These are phyloP conservation scores for Nasturtium officinale DNA, from an alignment of 345 rosid genomes.

Conservation along the genomic window DNA sequence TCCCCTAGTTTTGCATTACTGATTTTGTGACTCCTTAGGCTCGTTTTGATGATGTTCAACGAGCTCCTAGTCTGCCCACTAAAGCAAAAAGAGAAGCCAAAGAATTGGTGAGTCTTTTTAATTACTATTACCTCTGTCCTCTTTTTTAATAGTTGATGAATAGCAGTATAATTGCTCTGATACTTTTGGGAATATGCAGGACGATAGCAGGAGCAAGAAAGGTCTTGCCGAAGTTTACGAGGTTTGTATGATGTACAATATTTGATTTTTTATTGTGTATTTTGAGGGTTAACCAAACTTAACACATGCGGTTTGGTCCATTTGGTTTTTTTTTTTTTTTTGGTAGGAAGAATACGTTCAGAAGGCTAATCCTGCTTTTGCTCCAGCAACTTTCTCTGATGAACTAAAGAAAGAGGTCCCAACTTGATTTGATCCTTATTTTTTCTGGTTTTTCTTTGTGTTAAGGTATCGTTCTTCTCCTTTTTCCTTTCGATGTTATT, in stretches of 20 bases:
- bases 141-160: not conserved
- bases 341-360: constrained; percentile 82
- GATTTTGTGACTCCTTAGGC: constrained; percentile 48
- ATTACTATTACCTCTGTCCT: not conserved
- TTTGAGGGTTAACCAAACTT: constrained; percentile 15
- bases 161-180: constrained; percentile 6
- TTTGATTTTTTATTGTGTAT: not conserved
- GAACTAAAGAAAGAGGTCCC: constrained; percentile 85
- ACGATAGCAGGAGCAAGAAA: constrained; percentile 90
- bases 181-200: constrained; percentile 54
- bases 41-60: constrained; percentile 70
- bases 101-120: constrained; percentile 60
- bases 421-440: not conserved
- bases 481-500: not conserved
- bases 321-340: constrained; percentile 20
- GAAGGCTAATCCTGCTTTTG: constrained; percentile 68
- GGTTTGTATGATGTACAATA: constrained; percentile 55
- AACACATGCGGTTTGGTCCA: constrained; percentile 2
- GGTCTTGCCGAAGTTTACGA: constrained; percentile 97
- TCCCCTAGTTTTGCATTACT: constrained; percentile 3
- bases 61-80: constrained; percentile 54
- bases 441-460: not conserved
- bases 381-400: constrained; percentile 73
- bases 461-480: not conserved
- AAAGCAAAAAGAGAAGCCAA: constrained; percentile 69